Conservation (phyloP, 805 yeast species). For the Sugiyamaella qingdaonensis region DNA sequence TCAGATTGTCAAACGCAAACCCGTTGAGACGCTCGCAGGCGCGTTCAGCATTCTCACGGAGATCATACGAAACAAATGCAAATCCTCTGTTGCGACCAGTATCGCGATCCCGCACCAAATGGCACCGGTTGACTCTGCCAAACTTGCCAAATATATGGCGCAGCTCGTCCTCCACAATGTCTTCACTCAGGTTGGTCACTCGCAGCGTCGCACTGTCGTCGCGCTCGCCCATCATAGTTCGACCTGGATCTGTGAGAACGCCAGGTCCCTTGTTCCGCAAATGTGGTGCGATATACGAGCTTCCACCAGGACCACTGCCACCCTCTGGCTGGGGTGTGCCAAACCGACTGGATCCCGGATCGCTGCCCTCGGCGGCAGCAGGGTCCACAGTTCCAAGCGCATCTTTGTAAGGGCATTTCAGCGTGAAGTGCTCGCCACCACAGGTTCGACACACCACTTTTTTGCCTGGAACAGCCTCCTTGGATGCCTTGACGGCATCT, state of each 20-base stretch:
- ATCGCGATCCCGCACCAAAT: slow-evolving; percentile 83
- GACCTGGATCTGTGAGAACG: slow-evolving; percentile 40
- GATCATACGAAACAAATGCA: slow-evolving; percentile 80
- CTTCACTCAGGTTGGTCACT: slow-evolving; percentile 84
- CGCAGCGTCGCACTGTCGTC: slow-evolving; percentile 87
- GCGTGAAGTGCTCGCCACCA: slow-evolving; percentile 89
- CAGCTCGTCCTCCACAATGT: slow-evolving; percentile 76
- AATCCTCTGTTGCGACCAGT: slow-evolving; percentile 94
- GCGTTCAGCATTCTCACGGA: slow-evolving; percentile 57
- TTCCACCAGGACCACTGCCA: slow-evolving; percentile 30
- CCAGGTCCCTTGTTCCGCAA: slow-evolving; percentile 43
- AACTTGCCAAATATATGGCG: slow-evolving; percentile 66
- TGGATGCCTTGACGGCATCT: slow-evolving; percentile 40
- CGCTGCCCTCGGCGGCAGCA: slow-evolving; percentile 35
- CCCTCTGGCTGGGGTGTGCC: slow-evolving; percentile 32
- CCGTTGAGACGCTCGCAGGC: slow-evolving; percentile 80
- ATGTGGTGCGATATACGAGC: slow-evolving; percentile 58
- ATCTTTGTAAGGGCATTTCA: slow-evolving; percentile 94
- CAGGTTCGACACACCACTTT: slow-evolving; percentile 77
- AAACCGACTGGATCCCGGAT: slow-evolving; percentile 29
- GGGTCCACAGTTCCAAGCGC: slow-evolving; percentile 57
- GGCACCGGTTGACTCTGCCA: slow-evolving; percentile 71
- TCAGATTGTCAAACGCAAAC: slow-evolving; percentile 87
- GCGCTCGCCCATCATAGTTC: slow-evolving; percentile 49
- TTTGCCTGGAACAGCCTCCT: slow-evolving; percentile 45